Evolutionary conservation across 2,329 filamentous ascomycete species (phyloP).

Genomic region (Scytalidium lignicola): DNA sequence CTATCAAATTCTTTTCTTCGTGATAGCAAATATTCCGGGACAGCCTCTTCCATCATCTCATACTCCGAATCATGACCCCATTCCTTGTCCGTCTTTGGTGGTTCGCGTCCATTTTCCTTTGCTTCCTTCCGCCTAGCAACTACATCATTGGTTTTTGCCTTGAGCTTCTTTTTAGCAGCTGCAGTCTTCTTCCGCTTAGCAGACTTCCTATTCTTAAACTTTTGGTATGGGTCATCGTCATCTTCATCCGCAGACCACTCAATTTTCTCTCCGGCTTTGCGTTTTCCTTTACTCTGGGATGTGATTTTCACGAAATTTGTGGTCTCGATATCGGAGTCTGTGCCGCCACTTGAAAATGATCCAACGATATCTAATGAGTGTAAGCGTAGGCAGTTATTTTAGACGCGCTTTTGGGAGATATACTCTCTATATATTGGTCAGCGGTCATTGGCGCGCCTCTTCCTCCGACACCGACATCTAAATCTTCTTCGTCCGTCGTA

Average conservation of each 20-base stretch:
- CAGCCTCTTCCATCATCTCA: slow-evolving; percentile 22
- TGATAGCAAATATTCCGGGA: slow-evolving; percentile 69
- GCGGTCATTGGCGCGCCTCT: slow-evolving; percentile 5
- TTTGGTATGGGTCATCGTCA: slow-evolving; percentile 54
- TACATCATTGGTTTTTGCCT: slow-evolving; percentile 38
- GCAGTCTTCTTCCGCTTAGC: slow-evolving; percentile 46
- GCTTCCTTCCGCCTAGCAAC: slow-evolving; percentile 14
- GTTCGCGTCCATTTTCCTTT: slow-evolving; percentile 18
- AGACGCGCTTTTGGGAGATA: slow-evolving; percentile 1
- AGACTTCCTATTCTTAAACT: slow-evolving; percentile 57
- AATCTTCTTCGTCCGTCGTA: slow-evolving; percentile 14
- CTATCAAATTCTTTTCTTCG: slow-evolving; percentile 67
- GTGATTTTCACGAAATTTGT: slow-evolving; percentile 5
- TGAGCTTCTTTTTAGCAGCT: slow-evolving; percentile 39
- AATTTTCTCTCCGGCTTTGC: slow-evolving; percentile 31
- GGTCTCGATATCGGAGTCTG: slow-evolving; percentile 17
- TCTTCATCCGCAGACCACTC: slow-evolving; percentile 50
- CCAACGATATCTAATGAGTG: slow-evolving; percentile 15
- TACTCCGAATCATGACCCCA: slow-evolving; percentile 25
- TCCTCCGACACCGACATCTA: slow-evolving; percentile 2
- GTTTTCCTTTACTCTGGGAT: slow-evolving; percentile 15
- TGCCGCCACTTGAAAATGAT: slow-evolving; percentile 8
- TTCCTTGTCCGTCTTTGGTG: slow-evolving; percentile 17
- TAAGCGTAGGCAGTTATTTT: slow-evolving; percentile 7
- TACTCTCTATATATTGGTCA: slow-evolving; percentile 23